A percentile compares a stretch with the other conserved stretches of the same genome.
phyloP scores from a whole-genome alignment of 768 basidiomycete species.

The Mycena venus region DNA sequence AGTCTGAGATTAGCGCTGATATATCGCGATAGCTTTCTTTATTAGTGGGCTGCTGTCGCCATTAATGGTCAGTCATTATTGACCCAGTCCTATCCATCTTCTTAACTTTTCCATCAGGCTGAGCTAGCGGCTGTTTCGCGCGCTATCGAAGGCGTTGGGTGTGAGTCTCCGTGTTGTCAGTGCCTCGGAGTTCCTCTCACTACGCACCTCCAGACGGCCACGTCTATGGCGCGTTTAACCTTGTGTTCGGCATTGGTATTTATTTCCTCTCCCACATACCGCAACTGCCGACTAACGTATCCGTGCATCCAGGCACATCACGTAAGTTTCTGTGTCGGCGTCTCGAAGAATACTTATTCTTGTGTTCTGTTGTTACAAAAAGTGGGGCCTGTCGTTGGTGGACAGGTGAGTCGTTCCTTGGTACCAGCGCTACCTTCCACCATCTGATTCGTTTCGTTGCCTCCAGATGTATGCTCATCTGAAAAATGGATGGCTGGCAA shows the following conservation, averaged over 20 bases:
- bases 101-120: constrained; percentile 38
- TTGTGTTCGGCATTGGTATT: constrained; percentile 71
- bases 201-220: constrained; percentile 68
- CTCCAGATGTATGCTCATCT: constrained; percentile 71
- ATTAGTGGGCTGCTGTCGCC: constrained; percentile 71
- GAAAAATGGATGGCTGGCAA: constrained; percentile 69
- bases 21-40: constrained; percentile 66
- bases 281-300: neutral
- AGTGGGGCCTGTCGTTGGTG: constrained; percentile 82
- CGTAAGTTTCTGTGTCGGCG: constrained; percentile 52
- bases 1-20: too few species aligned
- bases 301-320: constrained; percentile 53
- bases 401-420: constrained; percentile 59
- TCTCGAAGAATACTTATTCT: neutral
- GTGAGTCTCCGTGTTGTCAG: constrained; percentile 52
- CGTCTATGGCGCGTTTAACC: constrained; percentile 81
- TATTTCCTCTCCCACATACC: neutral
- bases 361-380: neutral
- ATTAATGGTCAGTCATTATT: constrained; percentile 48
- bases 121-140: constrained; percentile 76
- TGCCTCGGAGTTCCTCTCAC: neutral
- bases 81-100: neutral
- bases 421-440: neutral
- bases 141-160: constrained; percentile 74
- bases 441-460: neutral